These are phyloP conservation scores for Panus rudis DNA, from an alignment of 768 basidiomycete genomes.

Conservation along the genomic window DNA sequence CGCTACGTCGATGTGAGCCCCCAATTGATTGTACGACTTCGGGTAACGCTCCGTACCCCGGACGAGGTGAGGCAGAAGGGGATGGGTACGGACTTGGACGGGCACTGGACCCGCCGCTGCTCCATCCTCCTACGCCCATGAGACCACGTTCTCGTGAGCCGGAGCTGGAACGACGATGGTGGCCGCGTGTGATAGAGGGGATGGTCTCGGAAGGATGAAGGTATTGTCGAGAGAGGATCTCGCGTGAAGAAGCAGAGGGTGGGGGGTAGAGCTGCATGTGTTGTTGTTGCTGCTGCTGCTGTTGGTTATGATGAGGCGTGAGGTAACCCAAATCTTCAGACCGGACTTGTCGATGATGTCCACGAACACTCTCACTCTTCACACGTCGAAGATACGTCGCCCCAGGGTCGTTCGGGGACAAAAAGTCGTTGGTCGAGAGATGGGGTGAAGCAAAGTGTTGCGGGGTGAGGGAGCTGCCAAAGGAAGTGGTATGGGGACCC, in stretches of 20 bases:
- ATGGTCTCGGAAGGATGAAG: constrained; percentile 34
- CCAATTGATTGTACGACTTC: too few species aligned
- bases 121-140: constrained; percentile 15
- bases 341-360: constrained; percentile 47
- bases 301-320: constrained; percentile 14
- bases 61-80: constrained; percentile 58
- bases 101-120: constrained; percentile 16
- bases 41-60: constrained; percentile 42
- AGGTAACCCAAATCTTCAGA: constrained; percentile 52
- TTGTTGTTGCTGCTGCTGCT: constrained; percentile 4
- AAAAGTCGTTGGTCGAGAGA: constrained; percentile 19
- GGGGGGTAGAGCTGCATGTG: constrained; percentile 22
- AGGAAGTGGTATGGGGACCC: constrained; percentile 18
- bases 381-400: constrained; percentile 37
- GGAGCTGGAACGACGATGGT: constrained; percentile 35
- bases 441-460: constrained; percentile 7
- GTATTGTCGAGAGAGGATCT: constrained; percentile 30
- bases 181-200: constrained; percentile 31
- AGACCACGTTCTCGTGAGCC: constrained; percentile 30
- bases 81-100: constrained; percentile 61
- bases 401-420: constrained; percentile 27
- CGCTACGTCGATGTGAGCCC: too few species aligned
- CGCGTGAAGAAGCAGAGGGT: constrained; percentile 30
- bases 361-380: constrained; percentile 39
- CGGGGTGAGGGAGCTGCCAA: constrained; percentile 11